phyloP scores from a whole-genome alignment of 495 filamentous ascomycete genomes.

The Penicillium lividum region DNA sequence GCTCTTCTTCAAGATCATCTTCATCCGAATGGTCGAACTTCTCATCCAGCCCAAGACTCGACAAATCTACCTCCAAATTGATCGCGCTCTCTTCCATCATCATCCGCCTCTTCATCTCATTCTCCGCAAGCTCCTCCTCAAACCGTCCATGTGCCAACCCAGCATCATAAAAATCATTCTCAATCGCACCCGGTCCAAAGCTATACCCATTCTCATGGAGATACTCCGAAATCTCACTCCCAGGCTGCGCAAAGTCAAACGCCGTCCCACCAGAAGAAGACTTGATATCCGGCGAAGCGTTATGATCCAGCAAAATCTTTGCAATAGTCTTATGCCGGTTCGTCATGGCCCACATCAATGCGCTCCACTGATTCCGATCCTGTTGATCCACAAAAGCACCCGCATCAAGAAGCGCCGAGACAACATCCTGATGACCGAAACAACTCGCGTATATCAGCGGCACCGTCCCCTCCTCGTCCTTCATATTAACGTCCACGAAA shows the following conservation, averaged over 20 bases:
- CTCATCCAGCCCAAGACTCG: conserved; percentile 94
- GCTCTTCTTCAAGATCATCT: conserved; percentile 78
- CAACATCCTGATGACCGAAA: conserved; percentile 94
- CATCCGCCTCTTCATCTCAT: conserved; percentile 93
- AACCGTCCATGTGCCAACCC: conserved; percentile 92
- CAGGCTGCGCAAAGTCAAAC: conserved; percentile 90
- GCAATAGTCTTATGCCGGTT: conserved; percentile 95
- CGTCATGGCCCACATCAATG: conserved; percentile 99
- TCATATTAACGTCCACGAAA: conserved; percentile 84
- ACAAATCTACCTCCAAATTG: conserved; percentile 94
- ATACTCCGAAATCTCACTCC: conserved; percentile 95
- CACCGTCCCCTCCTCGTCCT: conserved; percentile 92
- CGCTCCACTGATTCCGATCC: conserved; percentile 95
- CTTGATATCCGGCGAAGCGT: conserved; percentile 92
- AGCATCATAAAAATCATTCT: conserved; percentile 91
- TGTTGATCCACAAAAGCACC: conserved; percentile 92
- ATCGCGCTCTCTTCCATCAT: conserved; percentile 99
- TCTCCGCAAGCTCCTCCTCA: conserved; percentile 96
- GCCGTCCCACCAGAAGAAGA: conserved; percentile 94
- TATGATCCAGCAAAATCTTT: conserved; percentile 86
- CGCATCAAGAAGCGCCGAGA: conserved; percentile 76
- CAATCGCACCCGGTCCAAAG: conserved; percentile 83
- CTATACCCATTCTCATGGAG: conserved; percentile 90
- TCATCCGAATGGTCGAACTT: conserved; percentile 81
- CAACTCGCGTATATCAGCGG: conserved; percentile 98